phyloP scores from a whole-genome alignment of 2,329 filamentous ascomycete genomes.

The Paecilomyces variotii region DNA sequence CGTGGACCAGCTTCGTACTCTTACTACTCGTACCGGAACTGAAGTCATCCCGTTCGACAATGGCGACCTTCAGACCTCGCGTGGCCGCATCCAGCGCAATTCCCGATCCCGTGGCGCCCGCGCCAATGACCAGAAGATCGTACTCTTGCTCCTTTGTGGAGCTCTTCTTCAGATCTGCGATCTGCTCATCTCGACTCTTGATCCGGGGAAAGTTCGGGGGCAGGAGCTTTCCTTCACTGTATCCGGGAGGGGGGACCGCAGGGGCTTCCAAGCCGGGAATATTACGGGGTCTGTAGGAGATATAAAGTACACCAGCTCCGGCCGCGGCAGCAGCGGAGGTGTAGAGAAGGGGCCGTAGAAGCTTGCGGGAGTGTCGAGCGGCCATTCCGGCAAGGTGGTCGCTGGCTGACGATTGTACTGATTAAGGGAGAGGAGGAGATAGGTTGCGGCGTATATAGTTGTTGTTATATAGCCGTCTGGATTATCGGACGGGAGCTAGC shows the following conservation, averaged over 20 bases:
- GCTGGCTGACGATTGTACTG: neutral
- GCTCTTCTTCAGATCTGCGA: constrained; percentile 43
- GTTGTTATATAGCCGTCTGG: neutral
- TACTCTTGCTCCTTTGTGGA: constrained; percentile 38
- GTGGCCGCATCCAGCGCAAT: constrained; percentile 77
- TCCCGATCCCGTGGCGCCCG: constrained; percentile 69
- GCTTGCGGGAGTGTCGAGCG: constrained; percentile 36
- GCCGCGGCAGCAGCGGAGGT: constrained; percentile 47
- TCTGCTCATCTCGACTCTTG: constrained; percentile 44
- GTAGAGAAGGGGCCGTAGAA: constrained; percentile 53
- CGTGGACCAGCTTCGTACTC: constrained; percentile 80
- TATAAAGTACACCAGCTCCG: constrained; percentile 51
- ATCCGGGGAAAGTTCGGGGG: constrained; percentile 45
- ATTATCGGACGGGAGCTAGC: neutral
- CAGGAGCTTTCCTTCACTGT: constrained; percentile 51
- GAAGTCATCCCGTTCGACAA: constrained; percentile 79
- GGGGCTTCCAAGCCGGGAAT: constrained; percentile 57
- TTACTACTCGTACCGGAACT: constrained; percentile 75
- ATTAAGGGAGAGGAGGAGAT: neutral
- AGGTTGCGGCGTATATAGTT: neutral
- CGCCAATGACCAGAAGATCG: constrained; percentile 71
- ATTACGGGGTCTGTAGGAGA: constrained; percentile 55
- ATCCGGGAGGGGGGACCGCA: constrained; percentile 55
- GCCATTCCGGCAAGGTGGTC: constrained; percentile 22
- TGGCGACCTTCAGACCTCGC: constrained; percentile 67